A percentile compares a stretch with the other conserved stretches of the same genome.
Conservation (phyloP, 139 green algal genomes). For the Haematococcus lacustris region DNA sequence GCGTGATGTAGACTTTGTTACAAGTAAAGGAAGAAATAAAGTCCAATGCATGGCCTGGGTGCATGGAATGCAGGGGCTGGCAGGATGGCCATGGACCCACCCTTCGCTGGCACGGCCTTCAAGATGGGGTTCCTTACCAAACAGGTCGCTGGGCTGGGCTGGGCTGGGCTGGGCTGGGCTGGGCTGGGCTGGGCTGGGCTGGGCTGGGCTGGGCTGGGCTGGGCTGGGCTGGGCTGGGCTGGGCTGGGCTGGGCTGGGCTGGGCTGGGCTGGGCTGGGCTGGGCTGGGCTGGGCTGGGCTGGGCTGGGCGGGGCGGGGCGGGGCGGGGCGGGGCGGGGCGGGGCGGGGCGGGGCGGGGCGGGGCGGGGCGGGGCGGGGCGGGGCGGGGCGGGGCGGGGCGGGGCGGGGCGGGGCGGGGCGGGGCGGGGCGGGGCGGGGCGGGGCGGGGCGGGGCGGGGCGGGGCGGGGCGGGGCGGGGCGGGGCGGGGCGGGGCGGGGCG, state of each 20-base stretch:
- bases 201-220: background rate
- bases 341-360: too few relatives aligned
- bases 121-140: conserved; percentile 72
- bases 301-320: too few relatives aligned
- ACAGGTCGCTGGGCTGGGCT: conserved; percentile 11
- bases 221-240: background rate
- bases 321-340: too few relatives aligned
- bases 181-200: background rate
- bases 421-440: too few relatives aligned
- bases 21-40: background rate
- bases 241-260: background rate
- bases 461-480: too few relatives aligned
- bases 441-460: too few relatives aligned
- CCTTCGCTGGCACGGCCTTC: conserved; percentile 31
- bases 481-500: too few relatives aligned
- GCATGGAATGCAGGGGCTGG: conserved; percentile 1
- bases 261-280: background rate
- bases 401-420: too few relatives aligned
- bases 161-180: background rate
- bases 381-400: too few relatives aligned
- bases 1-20: background rate
- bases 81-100: background rate
- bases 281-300: background rate
- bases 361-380: too few relatives aligned
- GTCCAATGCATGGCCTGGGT: background rate